A percentile compares a stretch with the other conserved stretches of the same genome.
phyloP scores from a whole-genome alignment of 495 filamentous ascomycete species.

The Xylaria sp. region DNA sequence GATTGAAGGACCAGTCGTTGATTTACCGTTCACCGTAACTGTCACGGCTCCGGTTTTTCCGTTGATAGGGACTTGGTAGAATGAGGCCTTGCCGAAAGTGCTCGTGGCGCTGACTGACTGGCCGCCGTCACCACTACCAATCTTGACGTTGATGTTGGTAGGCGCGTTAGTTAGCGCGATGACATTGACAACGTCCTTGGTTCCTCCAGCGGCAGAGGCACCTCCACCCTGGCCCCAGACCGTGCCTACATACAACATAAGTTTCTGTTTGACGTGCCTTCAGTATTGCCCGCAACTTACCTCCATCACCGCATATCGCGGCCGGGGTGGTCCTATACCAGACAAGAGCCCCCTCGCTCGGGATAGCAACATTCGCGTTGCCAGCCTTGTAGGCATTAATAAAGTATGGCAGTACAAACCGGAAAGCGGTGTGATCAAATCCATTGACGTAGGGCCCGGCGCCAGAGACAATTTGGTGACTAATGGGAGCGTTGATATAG shows the following conservation, averaged over 20 bases:
- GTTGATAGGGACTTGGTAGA: constrained; percentile 63
- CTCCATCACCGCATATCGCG: constrained; percentile 40
- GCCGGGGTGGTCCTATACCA: constrained; percentile 69
- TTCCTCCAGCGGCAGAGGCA: constrained; percentile 46
- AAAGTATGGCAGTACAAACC: constrained; percentile 65
- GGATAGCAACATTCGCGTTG: constrained; percentile 49
- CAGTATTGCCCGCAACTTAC: constrained; percentile 46
- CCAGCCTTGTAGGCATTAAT: constrained; percentile 69
- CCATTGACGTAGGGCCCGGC: constrained; percentile 57
- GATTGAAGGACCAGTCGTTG: constrained; percentile 56
- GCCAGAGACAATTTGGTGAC: constrained; percentile 56
- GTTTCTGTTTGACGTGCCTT: constrained; percentile 30
- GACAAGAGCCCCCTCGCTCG: constrained; percentile 59
- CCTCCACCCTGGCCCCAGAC: constrained; percentile 55
- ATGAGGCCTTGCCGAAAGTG: constrained; percentile 47
- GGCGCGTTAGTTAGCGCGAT: constrained; percentile 47
- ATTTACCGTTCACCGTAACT: constrained; percentile 56
- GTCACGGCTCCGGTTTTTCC: constrained; percentile 58
- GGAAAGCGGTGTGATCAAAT: constrained; percentile 48
- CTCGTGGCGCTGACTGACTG: constrained; percentile 49
- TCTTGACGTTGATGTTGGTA: constrained; percentile 53
- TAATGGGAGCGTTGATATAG: constrained; percentile 69
- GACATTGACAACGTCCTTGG: constrained; percentile 56
- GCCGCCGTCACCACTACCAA: constrained; percentile 56
- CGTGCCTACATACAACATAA: constrained; percentile 40